Conservation (phyloP, 2,329 filamentous ascomycete genomes). For the Hypoxylon sp. region DNA sequence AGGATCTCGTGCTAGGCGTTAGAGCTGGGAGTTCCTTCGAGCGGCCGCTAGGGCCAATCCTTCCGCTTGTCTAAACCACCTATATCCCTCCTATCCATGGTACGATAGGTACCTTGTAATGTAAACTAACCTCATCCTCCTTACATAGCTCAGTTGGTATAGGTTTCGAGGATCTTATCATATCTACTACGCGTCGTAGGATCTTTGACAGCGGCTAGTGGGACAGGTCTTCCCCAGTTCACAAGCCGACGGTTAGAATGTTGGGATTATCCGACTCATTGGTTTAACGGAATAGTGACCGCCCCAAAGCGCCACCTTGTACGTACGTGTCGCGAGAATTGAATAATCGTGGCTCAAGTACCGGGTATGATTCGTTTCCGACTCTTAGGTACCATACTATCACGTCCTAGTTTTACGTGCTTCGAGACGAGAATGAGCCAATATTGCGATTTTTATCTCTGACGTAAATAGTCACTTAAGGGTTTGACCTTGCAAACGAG, state of each 20-base stretch:
- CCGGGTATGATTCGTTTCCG: conserved; percentile 5
- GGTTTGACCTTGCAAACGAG: not conserved
- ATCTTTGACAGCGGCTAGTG: not conserved
- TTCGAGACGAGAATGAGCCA: not conserved
- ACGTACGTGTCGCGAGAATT: not conserved
- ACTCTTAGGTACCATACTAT: not conserved
- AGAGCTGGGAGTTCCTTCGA: conserved; percentile 4
- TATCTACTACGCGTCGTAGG: not conserved
- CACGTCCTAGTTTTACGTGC: conserved; percentile 1
- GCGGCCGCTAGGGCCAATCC: conserved; percentile 19
- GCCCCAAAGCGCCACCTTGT: not conserved
- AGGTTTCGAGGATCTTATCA: not conserved
- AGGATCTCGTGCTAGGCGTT: conserved; percentile 21
- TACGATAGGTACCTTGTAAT: too few species aligned
- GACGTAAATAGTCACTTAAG: not conserved
- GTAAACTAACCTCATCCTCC: not conserved
- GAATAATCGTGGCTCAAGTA: conserved; percentile 1
- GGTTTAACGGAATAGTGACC: not conserved
- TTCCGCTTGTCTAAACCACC: conserved; percentile 8
- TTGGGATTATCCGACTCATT: not conserved
- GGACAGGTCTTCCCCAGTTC: not conserved
- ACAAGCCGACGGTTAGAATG: not conserved
- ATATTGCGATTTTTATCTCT: not conserved
- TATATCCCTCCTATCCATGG: not conserved
- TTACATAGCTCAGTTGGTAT: not conserved